Base-by-base conservation (phyloP, 768 basidiomycete species). In the Mycena haematopus region DNA sequence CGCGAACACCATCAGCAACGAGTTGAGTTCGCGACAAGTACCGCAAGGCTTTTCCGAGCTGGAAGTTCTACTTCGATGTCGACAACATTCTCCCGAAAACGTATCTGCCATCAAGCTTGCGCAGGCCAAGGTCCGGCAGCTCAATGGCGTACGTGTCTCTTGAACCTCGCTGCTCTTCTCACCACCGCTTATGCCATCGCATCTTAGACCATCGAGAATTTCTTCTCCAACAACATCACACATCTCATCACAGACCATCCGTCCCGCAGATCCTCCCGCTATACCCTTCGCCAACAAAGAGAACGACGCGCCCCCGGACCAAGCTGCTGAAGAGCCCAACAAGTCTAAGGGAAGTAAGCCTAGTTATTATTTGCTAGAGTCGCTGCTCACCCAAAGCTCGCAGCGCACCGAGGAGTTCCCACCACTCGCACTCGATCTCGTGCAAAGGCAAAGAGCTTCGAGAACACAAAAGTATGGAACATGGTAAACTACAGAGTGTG, bases 181-280 rank as follows among this genome's bases (percentile, higher is more conserved):
- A 45, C 22, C 19, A n/a, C 45, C 44, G 47, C 62, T 59, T 40
- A 56, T 56, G 47, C 45, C 52, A 46, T 31, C 29, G 25, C 46
- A 15, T 25, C 60, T 36, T 70, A 99, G 97, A 81, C 80, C 58
- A 84, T 94, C 58, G 93, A 96, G 52, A 84, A 88, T 63, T 97
- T 97, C 81, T 96, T 98, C 75, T 93, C 91, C 31, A 87, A 82
- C 51, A 83, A 86, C 51, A 86, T 96, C 27, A 95, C 95, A 0
- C 96, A 99, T 77, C 82, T 98, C 65, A 88, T 96, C 71, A 92
- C 91, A 56, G 84, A 90, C 69, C 80, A 81, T 56, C 72, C 77
- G 33, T 53, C 75, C 80, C 44, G 57, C 73, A 52, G 62, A 75
- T 56, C 59, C 50, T 56, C 66, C 27, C 75, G 79, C n/a, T 75